Evolutionary conservation across 208 protist genomes (phyloP), one percentile per base, ranked within the genome.

Genomic region (Wallacemonas sp.): DNA sequence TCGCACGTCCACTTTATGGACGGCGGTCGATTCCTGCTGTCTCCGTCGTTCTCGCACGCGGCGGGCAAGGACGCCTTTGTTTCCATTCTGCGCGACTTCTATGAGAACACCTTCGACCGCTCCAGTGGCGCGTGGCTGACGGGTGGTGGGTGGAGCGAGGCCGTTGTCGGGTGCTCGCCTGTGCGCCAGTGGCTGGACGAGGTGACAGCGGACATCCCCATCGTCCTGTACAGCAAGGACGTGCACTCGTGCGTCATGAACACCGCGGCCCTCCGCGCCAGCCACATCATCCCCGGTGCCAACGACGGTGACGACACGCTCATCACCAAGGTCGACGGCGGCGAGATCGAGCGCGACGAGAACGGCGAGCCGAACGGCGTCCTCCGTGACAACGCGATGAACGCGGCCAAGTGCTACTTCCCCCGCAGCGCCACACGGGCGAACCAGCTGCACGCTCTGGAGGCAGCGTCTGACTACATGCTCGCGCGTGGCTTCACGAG

Each of bases 1-100:
- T 76, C 78, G 14, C 84, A 90, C 56, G 69, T 80, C 34, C 80
- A 87, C 68, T 74, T 90, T 56, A 41, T 90, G 11, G 74, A 84
- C 39, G 84, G 81, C 16, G 77, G 81, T 8, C 80, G 77, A 6
- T 32, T 61, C 36, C 57, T 87, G 16, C 70, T 64, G 0, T 36
- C 69, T 1, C 73, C 80, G 16, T 33, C 74, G 24, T 55, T 90
- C 6, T 14, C 48, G 44, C 61, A 49, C 52, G 74, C 71, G 1
- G 62, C 27, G 23, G 65, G 65, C 32, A 54, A 64, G 1, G 58
- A 76, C 14, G 48, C 76, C 52, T 85, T 90, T 61, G 58, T 65
- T 1, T 9, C 39, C 14, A 76, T 60, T 32, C 39, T 90, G 36
- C 72, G 63, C 1, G 55, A 69, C 29, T 87, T 72, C 58, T 49